A percentile compares a stretch with the other conserved stretches of the same genome.
phyloP scores from a whole-genome alignment of 2,329 filamentous ascomycete species.

The Talaromyces sp. region DNA sequence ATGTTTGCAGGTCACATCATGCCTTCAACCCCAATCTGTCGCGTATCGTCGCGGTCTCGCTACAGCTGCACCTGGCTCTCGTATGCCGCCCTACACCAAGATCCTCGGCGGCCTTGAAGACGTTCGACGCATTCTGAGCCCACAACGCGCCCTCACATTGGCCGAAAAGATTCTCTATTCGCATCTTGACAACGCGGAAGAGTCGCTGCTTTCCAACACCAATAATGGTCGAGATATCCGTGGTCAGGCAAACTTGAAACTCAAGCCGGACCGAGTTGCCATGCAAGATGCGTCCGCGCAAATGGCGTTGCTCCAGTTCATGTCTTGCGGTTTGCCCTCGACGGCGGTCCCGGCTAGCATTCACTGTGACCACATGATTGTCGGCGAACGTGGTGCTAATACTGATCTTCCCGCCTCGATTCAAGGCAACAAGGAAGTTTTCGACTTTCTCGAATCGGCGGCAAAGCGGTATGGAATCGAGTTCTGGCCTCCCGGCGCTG shows the following conservation, averaged over 20 bases:
- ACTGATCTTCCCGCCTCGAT: constrained; percentile 81
- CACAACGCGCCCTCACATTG: constrained; percentile 65
- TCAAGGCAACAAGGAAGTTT: constrained; percentile 90
- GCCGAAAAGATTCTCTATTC: constrained; percentile 98
- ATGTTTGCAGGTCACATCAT: constrained; percentile 26
- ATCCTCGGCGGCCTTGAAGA: constrained; percentile 72
- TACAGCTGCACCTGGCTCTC: constrained; percentile 43
- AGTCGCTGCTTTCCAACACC: constrained; percentile 77
- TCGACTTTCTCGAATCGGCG: constrained; percentile 93
- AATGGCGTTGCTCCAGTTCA: constrained; percentile 98
- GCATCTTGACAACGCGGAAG: constrained; percentile 84
- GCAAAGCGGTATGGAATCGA: constrained; percentile 89
- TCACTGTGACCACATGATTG: constrained; percentile 98
- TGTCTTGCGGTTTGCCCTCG: constrained; percentile 84
- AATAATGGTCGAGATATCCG: constrained; percentile 79
- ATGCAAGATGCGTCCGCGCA: constrained; percentile 99
- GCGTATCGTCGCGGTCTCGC: constrained; percentile 30
- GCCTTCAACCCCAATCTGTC: constrained; percentile 28
- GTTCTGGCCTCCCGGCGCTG: constrained; percentile 90
- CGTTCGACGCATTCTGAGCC: constrained; percentile 69
- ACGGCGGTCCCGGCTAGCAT: constrained; percentile 96
- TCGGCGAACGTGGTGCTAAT: constrained; percentile 85
- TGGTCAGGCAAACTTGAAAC: constrained; percentile 86
- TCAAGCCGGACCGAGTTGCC: constrained; percentile 94
- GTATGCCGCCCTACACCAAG: constrained; percentile 75